These are phyloP conservation scores for Fonsecaea monophora DNA, from an alignment of 2,329 filamentous ascomycete species.

Conservation along the genomic window DNA sequence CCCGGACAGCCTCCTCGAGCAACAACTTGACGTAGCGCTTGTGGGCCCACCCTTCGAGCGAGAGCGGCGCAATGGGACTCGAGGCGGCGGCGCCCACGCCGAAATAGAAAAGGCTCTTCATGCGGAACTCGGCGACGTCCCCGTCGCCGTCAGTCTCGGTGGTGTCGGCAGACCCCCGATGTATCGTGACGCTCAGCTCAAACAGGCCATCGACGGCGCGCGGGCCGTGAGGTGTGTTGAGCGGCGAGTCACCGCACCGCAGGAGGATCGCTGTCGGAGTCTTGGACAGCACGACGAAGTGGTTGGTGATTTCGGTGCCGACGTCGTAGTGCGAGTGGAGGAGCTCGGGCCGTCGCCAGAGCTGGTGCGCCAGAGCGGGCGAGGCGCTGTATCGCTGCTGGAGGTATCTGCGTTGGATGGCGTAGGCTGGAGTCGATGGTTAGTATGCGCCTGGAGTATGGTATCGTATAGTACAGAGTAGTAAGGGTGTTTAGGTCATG, in stretches of 20 bases:
- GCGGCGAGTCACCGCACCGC: slow-evolving; percentile 70
- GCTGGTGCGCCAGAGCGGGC: slow-evolving; percentile 54
- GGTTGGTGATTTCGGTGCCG: slow-evolving; percentile 71
- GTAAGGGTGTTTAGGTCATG: too few relatives aligned
- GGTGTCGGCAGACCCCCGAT: slow-evolving; percentile 53
- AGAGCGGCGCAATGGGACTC: background rate
- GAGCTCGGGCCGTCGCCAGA: slow-evolving; percentile 67
- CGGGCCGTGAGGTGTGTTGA: slow-evolving; percentile 56
- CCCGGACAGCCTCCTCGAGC: slow-evolving; percentile 3
- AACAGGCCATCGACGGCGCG: slow-evolving; percentile 71
- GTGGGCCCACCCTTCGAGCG: background rate
- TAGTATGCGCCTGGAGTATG: too few relatives aligned
- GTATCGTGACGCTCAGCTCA: slow-evolving; percentile 67
- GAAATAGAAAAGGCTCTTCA: slow-evolving; percentile 69
- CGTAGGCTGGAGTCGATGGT: slow-evolving; percentile 52
- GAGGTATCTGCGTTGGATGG: slow-evolving; percentile 34
- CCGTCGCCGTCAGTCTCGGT: too few relatives aligned
- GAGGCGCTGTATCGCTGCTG: slow-evolving; percentile 30
- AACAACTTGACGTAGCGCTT: slow-evolving; percentile 8
- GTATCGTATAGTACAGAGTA: too few relatives aligned
- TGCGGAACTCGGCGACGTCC: slow-evolving; percentile 64
- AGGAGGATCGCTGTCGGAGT: slow-evolving; percentile 66
- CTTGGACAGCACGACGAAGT: slow-evolving; percentile 74
- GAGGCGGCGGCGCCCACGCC: background rate
- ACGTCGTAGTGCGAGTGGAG: slow-evolving; percentile 64